Evolutionary conservation across 2,329 filamentous ascomycete species (phyloP), one percentile per base, ranked within the genome.

Genomic region (Penicillium sp.): DNA sequence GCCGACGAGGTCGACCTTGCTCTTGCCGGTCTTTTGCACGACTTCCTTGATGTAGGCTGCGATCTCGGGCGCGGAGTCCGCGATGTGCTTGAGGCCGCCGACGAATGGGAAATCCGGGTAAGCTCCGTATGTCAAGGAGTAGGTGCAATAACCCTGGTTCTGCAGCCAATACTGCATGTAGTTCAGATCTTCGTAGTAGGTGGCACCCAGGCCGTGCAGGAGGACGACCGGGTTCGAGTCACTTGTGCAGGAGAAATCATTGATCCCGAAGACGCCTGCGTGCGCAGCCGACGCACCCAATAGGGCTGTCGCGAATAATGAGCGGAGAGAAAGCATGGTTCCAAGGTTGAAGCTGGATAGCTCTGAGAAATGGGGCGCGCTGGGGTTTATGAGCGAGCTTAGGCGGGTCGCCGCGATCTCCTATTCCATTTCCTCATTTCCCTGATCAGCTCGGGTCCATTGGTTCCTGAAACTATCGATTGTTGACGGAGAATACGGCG

Each of bases 1-100:
- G 7, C 74, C 74, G 14, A 76, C 71, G 0, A 76, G 51, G 48
- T 76, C 68, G 27, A 76, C 62, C 44, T 72, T 73, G n/a, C 48
- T 39, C 4, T 69, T 68, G 9, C 68, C 69, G 2, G 73, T 74
- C 51, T 67, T 63, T 5, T 62, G 46, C 14, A 59, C 53, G 0
- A 76, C 72, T 35, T 71, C 63, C 18, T 61, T 63, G 48, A 76
- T 65, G 57, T 74, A 76, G 2, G 50, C 60, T 2, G 73, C 74
- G 46, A 76, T 72, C 40, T 76, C 69, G 9, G 51, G 50, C 3
- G 73, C 69, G 11, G 73, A 75, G n/a, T 69, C 63, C 36, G 56
- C 57, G 63, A 76, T 73, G 6, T 70, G 54, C 18, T 63, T 60
- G 5, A 76, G 53, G 0, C 74, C 74, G 31, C 74, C 74, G 14